Percentiles rank a stretch among this genome's conserved stretches.
These are phyloP conservation scores for Aspergillus arachidicola DNA, from an alignment of 2,329 filamentous ascomycete genomes.

Conservation along the genomic window DNA sequence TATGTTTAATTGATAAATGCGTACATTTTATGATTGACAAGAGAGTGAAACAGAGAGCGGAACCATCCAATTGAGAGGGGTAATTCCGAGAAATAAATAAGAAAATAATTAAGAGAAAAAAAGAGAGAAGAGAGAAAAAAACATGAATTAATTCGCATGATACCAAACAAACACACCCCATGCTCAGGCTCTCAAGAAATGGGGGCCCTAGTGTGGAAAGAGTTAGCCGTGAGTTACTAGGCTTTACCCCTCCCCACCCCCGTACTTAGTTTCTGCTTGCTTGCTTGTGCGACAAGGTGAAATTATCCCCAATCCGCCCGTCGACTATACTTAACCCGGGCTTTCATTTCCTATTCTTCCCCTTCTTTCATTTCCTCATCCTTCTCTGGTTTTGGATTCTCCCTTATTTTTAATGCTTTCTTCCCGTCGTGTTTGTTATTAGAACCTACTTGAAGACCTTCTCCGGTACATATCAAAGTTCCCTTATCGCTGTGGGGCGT, in stretches of 20 bases:
- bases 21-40: not conserved
- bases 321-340: conserved; percentile 9
- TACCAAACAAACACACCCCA: not conserved
- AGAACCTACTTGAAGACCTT: not conserved
- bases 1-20: not conserved
- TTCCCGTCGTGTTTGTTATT: conserved; percentile 3
- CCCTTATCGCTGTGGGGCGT: conserved; percentile 18
- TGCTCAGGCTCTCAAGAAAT: not conserved
- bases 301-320: conserved; percentile 4
- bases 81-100: not conserved
- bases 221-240: conserved; percentile 6
- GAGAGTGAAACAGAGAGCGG: not conserved
- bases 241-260: conserved; percentile 27
- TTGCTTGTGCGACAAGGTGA: conserved; percentile 8
- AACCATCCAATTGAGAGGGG: not conserved
- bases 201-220: conserved; percentile 4
- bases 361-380: conserved; percentile 5
- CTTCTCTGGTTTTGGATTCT: not conserved
- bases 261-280: conserved; percentile 12
- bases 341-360: conserved; percentile 8
- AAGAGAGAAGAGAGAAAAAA: not conserved
- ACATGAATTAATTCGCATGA: not conserved
- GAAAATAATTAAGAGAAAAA: not conserved
- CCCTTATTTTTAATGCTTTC: conserved; percentile 12
- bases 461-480: not conserved